phyloP scores from a whole-genome alignment of 495 filamentous ascomycete genomes.

The Pseudevernia furfuracea region DNA sequence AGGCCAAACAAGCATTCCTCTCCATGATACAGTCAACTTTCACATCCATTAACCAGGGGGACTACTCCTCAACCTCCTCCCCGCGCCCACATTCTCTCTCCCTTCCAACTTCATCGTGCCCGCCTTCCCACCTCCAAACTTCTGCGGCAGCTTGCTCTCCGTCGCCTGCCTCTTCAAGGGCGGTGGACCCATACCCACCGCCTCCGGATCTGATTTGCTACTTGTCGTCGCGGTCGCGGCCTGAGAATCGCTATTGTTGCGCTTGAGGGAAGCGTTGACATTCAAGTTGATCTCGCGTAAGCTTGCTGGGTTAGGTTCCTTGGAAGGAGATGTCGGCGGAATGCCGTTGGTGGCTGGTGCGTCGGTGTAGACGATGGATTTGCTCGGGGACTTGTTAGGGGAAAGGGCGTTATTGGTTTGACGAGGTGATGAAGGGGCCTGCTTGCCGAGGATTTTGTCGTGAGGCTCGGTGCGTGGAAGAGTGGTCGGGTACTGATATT shows the following conservation, averaged over 20 bases:
- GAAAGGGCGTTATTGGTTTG: slow-evolving; percentile 9
- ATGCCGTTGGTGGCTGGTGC: slow-evolving; percentile 2
- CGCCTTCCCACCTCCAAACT: slow-evolving; percentile 16
- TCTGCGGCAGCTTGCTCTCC: slow-evolving; percentile 29
- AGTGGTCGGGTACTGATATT: slow-evolving; percentile 65
- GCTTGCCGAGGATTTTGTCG: slow-evolving; percentile 54
- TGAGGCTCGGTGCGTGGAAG: slow-evolving; percentile 72
- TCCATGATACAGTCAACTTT: slow-evolving; percentile 9
- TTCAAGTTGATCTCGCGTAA: slow-evolving; percentile 26
- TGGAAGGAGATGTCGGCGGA: slow-evolving; percentile 16
- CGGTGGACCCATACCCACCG: slow-evolving; percentile 20
- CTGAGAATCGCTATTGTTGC: slow-evolving; percentile 18
- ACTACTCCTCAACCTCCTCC: slow-evolving; percentile 31
- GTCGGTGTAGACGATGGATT: slow-evolving; percentile 31
- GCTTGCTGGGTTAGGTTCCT: slow-evolving; percentile 13
- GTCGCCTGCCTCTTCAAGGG: slow-evolving; percentile 28
- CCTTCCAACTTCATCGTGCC: slow-evolving; percentile 24
- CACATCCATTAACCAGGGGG: slow-evolving; percentile 12
- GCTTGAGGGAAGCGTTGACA: slow-evolving; percentile 10
- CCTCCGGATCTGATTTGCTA: slow-evolving; percentile 15
- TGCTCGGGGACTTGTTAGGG: slow-evolving; percentile 32
- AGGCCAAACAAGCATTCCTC: neutral
- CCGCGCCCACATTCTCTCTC: slow-evolving; percentile 25
- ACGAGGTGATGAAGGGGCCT: slow-evolving; percentile 26
- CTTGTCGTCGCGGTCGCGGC: slow-evolving; percentile 6